A percentile compares a stretch with the other conserved stretches of the same genome.
These are phyloP conservation scores for Leucocoprinus leucothites DNA, from an alignment of 768 basidiomycete species.

Conservation along the genomic window DNA sequence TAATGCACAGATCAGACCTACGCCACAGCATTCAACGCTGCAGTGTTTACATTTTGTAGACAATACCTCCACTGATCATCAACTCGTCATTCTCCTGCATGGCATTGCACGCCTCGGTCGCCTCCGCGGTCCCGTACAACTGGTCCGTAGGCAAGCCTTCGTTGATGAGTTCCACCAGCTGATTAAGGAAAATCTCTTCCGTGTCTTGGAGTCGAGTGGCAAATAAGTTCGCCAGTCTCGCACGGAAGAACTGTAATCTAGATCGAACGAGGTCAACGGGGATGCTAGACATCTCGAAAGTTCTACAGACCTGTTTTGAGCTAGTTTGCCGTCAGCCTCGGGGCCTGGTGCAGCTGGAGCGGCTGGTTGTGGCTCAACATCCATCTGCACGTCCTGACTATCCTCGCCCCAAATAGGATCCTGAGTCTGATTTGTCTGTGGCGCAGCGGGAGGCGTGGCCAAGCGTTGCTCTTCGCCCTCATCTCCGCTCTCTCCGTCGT, in stretches of 20 bases:
- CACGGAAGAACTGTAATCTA: slow-evolving; percentile 80
- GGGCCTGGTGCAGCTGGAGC: slow-evolving; percentile 24
- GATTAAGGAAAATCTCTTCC: slow-evolving; percentile 70
- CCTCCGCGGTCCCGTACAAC: slow-evolving; percentile 82
- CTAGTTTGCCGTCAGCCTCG: slow-evolving; percentile 39
- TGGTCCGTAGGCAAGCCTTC: slow-evolving; percentile 62
- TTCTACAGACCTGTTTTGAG: slow-evolving; percentile 55
- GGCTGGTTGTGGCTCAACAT: slow-evolving; percentile 37
- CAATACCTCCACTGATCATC: slow-evolving; percentile 83
- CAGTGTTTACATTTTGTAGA: slow-evolving; percentile 71
- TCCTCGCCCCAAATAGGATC: slow-evolving; percentile 69
- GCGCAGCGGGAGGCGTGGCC: slow-evolving; percentile 39
- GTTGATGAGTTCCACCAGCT: slow-evolving; percentile 75
- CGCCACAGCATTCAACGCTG: background rate
- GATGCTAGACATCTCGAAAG: background rate
- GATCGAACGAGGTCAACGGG: slow-evolving; percentile 10
- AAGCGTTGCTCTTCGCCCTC: slow-evolving; percentile 42
- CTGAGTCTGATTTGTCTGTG: slow-evolving; percentile 32
- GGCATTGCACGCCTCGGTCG: slow-evolving; percentile 59
- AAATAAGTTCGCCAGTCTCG: slow-evolving; percentile 71
- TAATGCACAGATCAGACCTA: background rate
- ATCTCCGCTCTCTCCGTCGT: slow-evolving; percentile 43
- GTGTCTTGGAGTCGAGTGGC: slow-evolving; percentile 65
- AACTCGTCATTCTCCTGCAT: slow-evolving; percentile 84
- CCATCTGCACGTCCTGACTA: slow-evolving; percentile 65